phyloP scores from a whole-genome alignment of 2,329 filamentous ascomycete genomes.

The Arthroderma sp. region DNA sequence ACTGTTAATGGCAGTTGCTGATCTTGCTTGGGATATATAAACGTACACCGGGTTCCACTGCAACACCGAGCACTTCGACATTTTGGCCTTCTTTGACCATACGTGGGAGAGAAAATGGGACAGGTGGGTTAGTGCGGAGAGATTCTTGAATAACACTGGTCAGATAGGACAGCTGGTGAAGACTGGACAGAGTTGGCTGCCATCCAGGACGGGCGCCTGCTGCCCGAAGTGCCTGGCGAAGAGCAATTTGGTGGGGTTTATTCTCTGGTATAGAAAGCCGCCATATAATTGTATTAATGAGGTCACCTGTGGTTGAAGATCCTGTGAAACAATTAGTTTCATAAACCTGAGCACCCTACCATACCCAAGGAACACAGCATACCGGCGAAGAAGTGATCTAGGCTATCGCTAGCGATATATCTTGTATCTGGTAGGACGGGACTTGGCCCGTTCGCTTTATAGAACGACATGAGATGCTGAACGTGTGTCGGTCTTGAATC shows the following conservation, averaged over 20 bases:
- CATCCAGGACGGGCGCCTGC: conserved; percentile 1
- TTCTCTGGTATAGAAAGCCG: conserved; percentile 12
- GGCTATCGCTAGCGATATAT: conserved; percentile 12
- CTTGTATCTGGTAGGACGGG: conserved; percentile 6
- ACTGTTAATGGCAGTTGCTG: neutral
- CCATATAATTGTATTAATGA: conserved; percentile 10
- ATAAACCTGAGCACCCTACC: neutral
- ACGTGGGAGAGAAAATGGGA: conserved; percentile 28
- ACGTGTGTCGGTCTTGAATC: conserved; percentile 10
- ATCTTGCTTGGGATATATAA: neutral
- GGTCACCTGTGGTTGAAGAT: conserved; percentile 7
- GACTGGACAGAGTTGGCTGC: conserved; percentile 1
- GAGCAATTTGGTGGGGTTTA: conserved; percentile 6
- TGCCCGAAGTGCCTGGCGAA: conserved; percentile 10
- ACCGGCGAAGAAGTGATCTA: conserved; percentile 12
- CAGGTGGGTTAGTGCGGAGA: conserved; percentile 29
- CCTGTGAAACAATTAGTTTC: conserved; percentile 6
- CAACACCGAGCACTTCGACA: conserved; percentile 9
- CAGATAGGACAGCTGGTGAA: conserved; percentile 17
- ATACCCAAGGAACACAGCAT: neutral
- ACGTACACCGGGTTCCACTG: conserved; percentile 10
- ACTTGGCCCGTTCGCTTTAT: conserved; percentile 7
- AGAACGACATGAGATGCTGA: conserved; percentile 7
- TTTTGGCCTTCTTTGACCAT: conserved; percentile 15
- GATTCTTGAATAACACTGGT: conserved; percentile 32